Evolutionary conservation across 768 basidiomycete genomes (phyloP).

Genomic region (Amanita pallidorosea): DNA sequence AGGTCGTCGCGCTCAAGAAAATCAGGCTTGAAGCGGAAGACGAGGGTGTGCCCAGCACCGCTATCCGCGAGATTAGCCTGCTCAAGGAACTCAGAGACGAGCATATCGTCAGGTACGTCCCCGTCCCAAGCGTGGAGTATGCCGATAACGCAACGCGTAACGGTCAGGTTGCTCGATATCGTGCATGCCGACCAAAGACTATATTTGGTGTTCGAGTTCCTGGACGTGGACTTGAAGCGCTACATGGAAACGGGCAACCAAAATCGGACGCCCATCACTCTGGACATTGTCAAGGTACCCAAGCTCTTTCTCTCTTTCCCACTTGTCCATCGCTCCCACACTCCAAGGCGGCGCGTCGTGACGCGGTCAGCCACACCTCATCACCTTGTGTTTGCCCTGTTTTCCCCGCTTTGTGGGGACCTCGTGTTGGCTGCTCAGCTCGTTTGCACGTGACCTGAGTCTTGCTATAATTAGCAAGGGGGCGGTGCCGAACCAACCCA

Average conservation of each 20-base stretch:
- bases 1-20: conserved; percentile 96
- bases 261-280: conserved; percentile 58
- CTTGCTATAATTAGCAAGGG: conserved; percentile 6
- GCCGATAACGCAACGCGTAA: conserved; percentile 2
- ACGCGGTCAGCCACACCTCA: too few species aligned
- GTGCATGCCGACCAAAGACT: conserved; percentile 96
- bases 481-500: neutral
- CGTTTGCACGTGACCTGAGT: neutral
- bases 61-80: conserved; percentile 95
- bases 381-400: neutral
- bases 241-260: conserved; percentile 89
- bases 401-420: neutral
- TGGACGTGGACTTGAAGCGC: conserved; percentile 92
- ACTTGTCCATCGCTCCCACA: too few species aligned
- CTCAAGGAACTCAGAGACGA: conserved; percentile 95
- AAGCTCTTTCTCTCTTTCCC: too few species aligned
- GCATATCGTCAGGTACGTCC: conserved; percentile 79
- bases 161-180: conserved; percentile 79
- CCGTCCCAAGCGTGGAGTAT: neutral
- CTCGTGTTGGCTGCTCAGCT: neutral
- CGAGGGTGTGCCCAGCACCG: conserved; percentile 96
- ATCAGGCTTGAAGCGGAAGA: conserved; percentile 97
- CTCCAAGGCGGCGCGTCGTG: too few species aligned
- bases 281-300: conserved; percentile 68
- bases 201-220: conserved; percentile 95